Base-by-base conservation (phyloP, 164 flowering plant genomes). In the Umbellularia californica region DNA sequence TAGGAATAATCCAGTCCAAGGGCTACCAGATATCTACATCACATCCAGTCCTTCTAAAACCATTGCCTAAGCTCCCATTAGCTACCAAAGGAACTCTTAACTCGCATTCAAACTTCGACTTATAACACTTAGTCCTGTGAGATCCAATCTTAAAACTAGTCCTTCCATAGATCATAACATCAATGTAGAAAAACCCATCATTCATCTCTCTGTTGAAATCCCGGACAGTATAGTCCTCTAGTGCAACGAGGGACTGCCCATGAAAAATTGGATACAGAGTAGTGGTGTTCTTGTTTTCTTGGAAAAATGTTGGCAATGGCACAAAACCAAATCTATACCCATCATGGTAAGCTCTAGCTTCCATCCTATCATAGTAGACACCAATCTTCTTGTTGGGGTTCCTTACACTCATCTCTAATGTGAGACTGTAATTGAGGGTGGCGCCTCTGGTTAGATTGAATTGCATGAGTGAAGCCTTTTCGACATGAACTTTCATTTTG, bases 351-450 rank as follows among this genome's bases (percentile, higher is more conserved):
- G 82, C 79, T n/a, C 67, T 73, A 20, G 79, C 84, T 58, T 84
- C 79, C 68, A 86, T 66, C 28, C 72, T 67, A 41, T 83, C 82
- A 65, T 84, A 84, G 82, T 84, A 81, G 20, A 84, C n/a, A 1
- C 85, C 83, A 24, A 85, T 77, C 67, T 52, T 70, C 72, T 63
- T 79, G 79, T 85, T 85, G 7, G 86, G 81, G 80, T 85, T 83
- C 23, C 85, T 73, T 13, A 84, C 28, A 28, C 74, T 58, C 65
- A 84, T 17, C 58, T 84, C 78, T 23, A 84, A 68, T 2, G 70
- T 66, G 23, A 84, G 78, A 52, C 80, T 74, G 83, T 79, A 85
- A 17, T 47, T 72, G 63, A 82, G 81, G 3, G 63, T 74, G 73
- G 73, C 72, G 55, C 50, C 69, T 72, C 62, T 52, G 24, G 76